Base-by-base conservation (phyloP, 129 eudicot genomes). In the Gnaphalium uliginosum region DNA sequence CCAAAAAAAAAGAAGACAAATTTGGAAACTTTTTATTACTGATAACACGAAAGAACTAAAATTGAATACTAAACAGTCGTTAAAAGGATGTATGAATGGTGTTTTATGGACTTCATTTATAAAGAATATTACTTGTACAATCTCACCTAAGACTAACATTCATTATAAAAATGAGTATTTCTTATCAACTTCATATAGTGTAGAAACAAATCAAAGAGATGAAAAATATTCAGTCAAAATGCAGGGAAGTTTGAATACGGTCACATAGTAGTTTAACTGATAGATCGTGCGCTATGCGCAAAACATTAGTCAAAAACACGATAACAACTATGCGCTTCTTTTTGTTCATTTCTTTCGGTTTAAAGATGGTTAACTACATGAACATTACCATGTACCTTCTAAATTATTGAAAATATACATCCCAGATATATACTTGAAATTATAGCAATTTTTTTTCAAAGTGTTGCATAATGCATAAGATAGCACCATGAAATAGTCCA, bases 121-220 rank as follows among this genome's bases (percentile, higher is more conserved):
- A 19, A 33, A 32, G 8, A 30, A 32, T 33, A 32, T 51, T 29
- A 21, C 46, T 26, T 26, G 9, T 29, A 4, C 30, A 6, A 63
- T 30, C 51, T 71, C 27, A 26, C 2, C 5, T 18, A 27, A 18
- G n/a, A 70, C 8, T 39, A n/a, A 62, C 29, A 59, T 33, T 24
- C 25, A 58, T 25, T 3, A 62, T 25, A 1, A 25, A 27, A 41
- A 62, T 13, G n/a, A 15, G 43, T 74, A 46, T 11, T 62, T n/a
- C 46, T 74, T 9, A 43, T 75, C 50, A 41, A 63, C 69, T 25
- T 39, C 69, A 43, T 57, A 27, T n/a, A 72, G 32, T 14, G 56
- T 24, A 58, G 29, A 39, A 6, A 64, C 18, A 43, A 41, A 74
- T 74, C 23, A 24, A 26, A 41, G 29, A 74, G 39, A 73, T 23